Evolutionary conservation across 73 alveolate species (phyloP).

Genomic region (Durusdinium trenchii): DNA sequence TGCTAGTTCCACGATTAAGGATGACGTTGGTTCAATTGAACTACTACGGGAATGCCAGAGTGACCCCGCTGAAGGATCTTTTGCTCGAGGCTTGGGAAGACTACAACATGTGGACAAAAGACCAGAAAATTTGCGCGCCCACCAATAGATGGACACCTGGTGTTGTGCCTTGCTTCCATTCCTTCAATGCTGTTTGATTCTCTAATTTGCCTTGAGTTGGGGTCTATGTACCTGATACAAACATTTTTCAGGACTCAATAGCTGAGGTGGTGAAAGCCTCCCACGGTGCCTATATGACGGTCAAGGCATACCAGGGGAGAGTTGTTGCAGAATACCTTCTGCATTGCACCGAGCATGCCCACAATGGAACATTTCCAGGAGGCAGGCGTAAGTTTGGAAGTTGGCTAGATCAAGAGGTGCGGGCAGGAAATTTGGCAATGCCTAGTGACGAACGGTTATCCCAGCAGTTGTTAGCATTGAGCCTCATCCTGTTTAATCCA

Average conservation of each 20-base stretch:
- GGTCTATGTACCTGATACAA: neutral
- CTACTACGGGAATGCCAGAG: neutral
- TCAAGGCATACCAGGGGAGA: neutral
- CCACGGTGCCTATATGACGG: slow-evolving; percentile 9
- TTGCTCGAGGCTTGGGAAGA: neutral
- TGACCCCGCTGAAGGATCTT: neutral
- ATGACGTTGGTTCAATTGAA: neutral
- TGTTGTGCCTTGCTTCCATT: neutral
- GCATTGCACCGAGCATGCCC: neutral
- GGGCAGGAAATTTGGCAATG: neutral
- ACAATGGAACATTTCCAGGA: neutral
- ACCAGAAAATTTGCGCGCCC: neutral
- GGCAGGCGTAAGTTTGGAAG: neutral
- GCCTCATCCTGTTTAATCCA: neutral
- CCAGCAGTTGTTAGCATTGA: neutral
- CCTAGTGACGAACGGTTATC: neutral
- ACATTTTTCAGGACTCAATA: neutral
- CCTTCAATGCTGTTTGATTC: neutral
- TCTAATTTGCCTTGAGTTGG: neutral
- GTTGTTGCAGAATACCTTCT: neutral
- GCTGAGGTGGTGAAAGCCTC: neutral
- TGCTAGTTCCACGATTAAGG: neutral
- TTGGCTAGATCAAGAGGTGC: neutral
- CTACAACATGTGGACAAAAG: neutral
- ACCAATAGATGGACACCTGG: neutral